Percentiles rank a stretch among this genome's conserved stretches.
Conservation (phyloP, 2,329 filamentous ascomycete genomes). For the Calonectria hongkongensis region DNA sequence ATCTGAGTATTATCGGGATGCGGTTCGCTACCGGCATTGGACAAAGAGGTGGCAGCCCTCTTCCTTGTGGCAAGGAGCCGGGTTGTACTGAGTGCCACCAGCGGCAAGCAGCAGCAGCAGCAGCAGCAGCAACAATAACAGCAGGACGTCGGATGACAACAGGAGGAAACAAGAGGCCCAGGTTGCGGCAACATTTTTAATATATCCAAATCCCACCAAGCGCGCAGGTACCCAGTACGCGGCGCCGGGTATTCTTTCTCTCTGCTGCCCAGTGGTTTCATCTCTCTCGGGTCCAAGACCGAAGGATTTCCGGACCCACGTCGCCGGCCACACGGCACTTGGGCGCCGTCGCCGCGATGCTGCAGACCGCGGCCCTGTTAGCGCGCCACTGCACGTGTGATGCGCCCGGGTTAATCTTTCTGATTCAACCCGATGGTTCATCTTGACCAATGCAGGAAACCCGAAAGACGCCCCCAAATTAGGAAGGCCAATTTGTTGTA, state of each 20-base stretch:
- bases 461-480: slow-evolving; percentile 35
- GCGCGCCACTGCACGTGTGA: slow-evolving; percentile 31
- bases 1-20: slow-evolving; percentile 14
- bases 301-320: slow-evolving; percentile 46
- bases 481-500: background rate
- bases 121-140: background rate
- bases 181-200: slow-evolving; percentile 15
- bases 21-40: slow-evolving; percentile 16
- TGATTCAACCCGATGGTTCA: slow-evolving; percentile 12
- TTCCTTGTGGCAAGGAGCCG: slow-evolving; percentile 8
- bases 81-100: background rate
- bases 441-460: slow-evolving; percentile 37
- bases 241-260: background rate
- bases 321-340: slow-evolving; percentile 41
- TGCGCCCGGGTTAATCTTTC: background rate
- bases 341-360: slow-evolving; percentile 26
- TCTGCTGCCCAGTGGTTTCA: slow-evolving; percentile 32
- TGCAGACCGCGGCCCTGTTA: slow-evolving; percentile 27
- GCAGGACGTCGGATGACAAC: slow-evolving; percentile 2
- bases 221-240: slow-evolving; percentile 13
- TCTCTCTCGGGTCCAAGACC: slow-evolving; percentile 31
- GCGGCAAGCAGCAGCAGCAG: too few species aligned
- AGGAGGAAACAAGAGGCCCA: background rate
- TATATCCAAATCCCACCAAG: background rate
- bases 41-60: background rate